Evolutionary conservation across 495 filamentous ascomycete species (phyloP), one percentile per base, ranked within the genome.

Genomic region (Aspergillus avenaceus): DNA sequence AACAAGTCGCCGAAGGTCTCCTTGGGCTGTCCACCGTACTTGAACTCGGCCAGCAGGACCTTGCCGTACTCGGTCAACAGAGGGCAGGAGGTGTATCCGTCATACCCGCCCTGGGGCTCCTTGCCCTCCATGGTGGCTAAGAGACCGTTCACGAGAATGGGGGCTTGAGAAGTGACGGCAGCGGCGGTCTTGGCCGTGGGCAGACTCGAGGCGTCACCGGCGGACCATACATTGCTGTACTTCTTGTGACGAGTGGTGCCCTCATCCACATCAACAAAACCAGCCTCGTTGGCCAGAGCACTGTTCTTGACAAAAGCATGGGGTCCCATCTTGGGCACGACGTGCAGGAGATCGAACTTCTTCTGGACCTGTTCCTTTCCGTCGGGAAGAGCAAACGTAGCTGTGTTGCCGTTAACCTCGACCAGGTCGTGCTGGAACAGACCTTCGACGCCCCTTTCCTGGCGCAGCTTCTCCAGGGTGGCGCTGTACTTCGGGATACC

Each of bases 71-170:
- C 77, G 0, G 81, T 84, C 55, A 80, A 41, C n/a, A 87, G 72
- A 21, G 84, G 84, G 65, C 84, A 87, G 1, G 82, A 85, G 0
- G 84, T 82, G 62, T 87, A 87, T 7, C 84, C 84, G 47, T 87
- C 84, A 48, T 87, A 87, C 4, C 37, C 53, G 0, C 70, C 69
- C 44, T 74, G 67, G 0, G 59, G 55, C 50, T 77, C 68, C 68
- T 80, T 80, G 47, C 83, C 83, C 23, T 80, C 72, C 65, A 83
- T 67, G 2, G 63, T 45, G 8, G 58, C 60, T 14, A 85, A 55
- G 32, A 87, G 45, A 60, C 84, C 84, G 46, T 65, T 64, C 2
- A 85, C 75, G 22, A 87, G 55, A 1, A 86, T 74, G 0, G 83
- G 83, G 0, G 83, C 71, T 58, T 87, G 76, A 4, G 83, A 63